These are phyloP conservation scores for Apophysomyces ossiformis DNA, from an alignment of 371 early-diverging fungal species.

Conservation along the genomic window DNA sequence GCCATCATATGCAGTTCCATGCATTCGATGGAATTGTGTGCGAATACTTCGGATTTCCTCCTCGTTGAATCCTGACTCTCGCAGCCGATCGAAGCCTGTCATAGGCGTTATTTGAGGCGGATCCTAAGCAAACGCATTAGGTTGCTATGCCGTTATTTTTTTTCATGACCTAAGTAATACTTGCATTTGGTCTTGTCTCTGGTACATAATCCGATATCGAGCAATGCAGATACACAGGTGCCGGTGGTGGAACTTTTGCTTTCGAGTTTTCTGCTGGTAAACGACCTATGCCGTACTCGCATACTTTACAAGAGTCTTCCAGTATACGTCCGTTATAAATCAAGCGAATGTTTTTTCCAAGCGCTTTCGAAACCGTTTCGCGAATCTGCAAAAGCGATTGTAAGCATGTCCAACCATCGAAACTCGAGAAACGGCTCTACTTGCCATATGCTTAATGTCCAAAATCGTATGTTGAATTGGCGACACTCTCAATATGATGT, in stretches of 20 bases:
- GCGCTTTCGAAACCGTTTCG: slow-evolving; percentile 24
- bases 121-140: not conserved
- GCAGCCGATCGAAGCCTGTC: slow-evolving; percentile 64
- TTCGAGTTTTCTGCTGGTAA: slow-evolving; percentile 20
- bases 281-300: slow-evolving; percentile 28
- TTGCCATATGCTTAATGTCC: slow-evolving; percentile 46
- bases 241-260: slow-evolving; percentile 23
- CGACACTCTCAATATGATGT: slow-evolving; percentile 30
- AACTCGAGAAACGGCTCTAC: not conserved
- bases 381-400: slow-evolving; percentile 29
- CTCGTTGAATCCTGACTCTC: slow-evolving; percentile 63
- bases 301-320: slow-evolving; percentile 18
- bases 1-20: slow-evolving; percentile 20
- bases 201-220: slow-evolving; percentile 27
- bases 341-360: slow-evolving; percentile 42
- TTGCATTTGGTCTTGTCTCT: slow-evolving; percentile 4
- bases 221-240: slow-evolving; percentile 28
- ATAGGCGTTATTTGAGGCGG: slow-evolving; percentile 33
- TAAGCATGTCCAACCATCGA: not conserved
- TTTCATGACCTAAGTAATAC: not conserved
- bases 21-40: slow-evolving; percentile 55
- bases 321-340: slow-evolving; percentile 49
- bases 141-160: not conserved
- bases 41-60: slow-evolving; percentile 63
- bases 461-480: slow-evolving; percentile 26